Conservation (phyloP, 2,329 filamentous ascomycete species). For the Microascus cirrosus region DNA sequence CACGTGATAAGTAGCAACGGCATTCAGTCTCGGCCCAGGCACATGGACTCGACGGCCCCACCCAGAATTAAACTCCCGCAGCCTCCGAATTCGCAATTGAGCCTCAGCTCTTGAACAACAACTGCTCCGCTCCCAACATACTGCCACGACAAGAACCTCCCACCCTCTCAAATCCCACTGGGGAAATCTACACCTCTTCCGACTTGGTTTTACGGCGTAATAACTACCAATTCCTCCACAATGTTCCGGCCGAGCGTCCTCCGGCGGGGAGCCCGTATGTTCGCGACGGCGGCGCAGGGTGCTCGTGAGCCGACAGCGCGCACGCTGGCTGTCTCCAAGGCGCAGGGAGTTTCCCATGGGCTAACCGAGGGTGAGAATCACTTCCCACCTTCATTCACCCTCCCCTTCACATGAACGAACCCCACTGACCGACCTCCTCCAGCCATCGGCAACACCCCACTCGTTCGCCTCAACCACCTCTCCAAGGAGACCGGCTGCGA, state of each 20-base stretch:
- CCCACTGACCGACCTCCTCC: neutral
- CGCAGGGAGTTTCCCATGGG: constrained; percentile 67
- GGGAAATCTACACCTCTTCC: neutral
- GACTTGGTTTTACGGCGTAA: neutral
- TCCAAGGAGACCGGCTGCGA: constrained; percentile 90
- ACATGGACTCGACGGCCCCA: neutral
- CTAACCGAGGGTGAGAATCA: constrained; percentile 62
- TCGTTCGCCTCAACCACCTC: constrained; percentile 80
- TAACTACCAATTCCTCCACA: neutral
- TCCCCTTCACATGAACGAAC: neutral
- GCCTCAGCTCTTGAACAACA: neutral
- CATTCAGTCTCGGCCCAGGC: too few species aligned
- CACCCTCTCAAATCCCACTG: neutral
- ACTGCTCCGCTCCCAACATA: too few species aligned
- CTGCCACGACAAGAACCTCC: neutral
- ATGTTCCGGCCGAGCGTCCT: neutral
- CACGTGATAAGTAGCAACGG: too few species aligned
- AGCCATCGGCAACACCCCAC: constrained; percentile 96
- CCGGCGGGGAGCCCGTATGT: constrained; percentile 52
- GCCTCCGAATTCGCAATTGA: neutral
- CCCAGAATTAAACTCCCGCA: neutral
- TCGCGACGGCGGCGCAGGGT: constrained; percentile 52
- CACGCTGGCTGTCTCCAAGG: constrained; percentile 62
- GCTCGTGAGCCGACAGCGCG: constrained; percentile 39
- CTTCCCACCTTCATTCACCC: neutral